A percentile compares a stretch with the other conserved stretches of the same genome.
phyloP scores from a whole-genome alignment of 2,329 filamentous ascomycete species.

The Nigrospora sphaerica region DNA sequence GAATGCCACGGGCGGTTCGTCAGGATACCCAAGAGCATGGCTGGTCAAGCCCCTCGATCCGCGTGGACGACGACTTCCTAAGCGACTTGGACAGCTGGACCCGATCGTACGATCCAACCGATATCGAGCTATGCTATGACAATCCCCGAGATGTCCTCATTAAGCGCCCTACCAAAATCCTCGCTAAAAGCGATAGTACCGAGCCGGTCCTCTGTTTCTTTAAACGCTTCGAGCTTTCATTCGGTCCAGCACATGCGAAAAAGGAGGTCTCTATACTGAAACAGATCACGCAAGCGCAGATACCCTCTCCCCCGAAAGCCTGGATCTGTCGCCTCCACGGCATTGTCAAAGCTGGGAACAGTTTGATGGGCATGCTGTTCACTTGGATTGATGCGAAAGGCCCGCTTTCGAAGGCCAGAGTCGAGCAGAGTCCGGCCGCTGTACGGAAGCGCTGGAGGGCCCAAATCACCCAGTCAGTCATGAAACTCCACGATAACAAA shows the following conservation, averaged over 20 bases:
- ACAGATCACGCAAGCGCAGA: not conserved
- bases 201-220: not conserved
- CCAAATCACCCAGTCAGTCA: not conserved
- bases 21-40: not conserved
- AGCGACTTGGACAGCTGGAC: not conserved
- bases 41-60: not conserved
- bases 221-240: not conserved
- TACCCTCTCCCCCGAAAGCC: not conserved
- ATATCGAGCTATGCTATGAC: not conserved
- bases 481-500: conserved; percentile 1
- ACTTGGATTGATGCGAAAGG: not conserved
- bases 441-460: not conserved
- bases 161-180: not conserved
- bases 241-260: not conserved
- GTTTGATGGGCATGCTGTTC: not conserved
- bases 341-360: not conserved
- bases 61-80: not conserved
- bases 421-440: not conserved
- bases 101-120: not conserved
- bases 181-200: not conserved
- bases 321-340: not conserved
- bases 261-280: not conserved
- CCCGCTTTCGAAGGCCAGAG: not conserved
- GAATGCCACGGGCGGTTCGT: not conserved
- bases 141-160: not conserved